These are phyloP conservation scores for Amylostereum areolatum DNA, from an alignment of 1,284 basidiomycete genomes.

Conservation along the genomic window DNA sequence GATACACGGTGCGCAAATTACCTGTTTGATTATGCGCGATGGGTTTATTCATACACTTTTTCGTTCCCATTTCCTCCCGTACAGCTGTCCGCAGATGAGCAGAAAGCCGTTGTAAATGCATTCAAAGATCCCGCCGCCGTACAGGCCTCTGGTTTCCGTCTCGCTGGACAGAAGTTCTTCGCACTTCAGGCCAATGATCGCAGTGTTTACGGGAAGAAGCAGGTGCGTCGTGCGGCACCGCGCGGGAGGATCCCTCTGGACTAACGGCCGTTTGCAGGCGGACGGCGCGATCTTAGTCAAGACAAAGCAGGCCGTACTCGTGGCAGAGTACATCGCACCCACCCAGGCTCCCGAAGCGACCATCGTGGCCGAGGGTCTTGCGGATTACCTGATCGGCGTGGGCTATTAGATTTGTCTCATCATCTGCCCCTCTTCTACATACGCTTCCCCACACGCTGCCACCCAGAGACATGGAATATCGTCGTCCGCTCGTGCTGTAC, in stretches of 20 bases:
- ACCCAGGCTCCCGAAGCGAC: slow-evolving; percentile 71
- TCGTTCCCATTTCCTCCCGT: background rate
- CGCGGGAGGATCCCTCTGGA: too few species aligned
- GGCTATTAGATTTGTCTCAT: slow-evolving; percentile 38
- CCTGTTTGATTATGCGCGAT: slow-evolving; percentile 1
- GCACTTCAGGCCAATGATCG: slow-evolving; percentile 53
- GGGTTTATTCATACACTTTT: background rate
- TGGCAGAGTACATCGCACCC: slow-evolving; percentile 74
- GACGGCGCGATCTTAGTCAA: slow-evolving; percentile 82
- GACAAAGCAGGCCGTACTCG: slow-evolving; percentile 85
- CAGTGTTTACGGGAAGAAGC: slow-evolving; percentile 79
- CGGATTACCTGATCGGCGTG: slow-evolving; percentile 73
- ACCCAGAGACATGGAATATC: too few species aligned
- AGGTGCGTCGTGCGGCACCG: slow-evolving; percentile 40
- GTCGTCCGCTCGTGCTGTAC: too few species aligned
- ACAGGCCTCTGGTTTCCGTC: slow-evolving; percentile 60
- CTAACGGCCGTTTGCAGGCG: slow-evolving; percentile 38
- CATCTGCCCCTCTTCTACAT: background rate
- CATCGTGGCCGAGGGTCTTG: slow-evolving; percentile 67
- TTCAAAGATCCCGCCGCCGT: slow-evolving; percentile 42
- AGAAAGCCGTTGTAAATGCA: slow-evolving; percentile 57
- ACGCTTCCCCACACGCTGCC: background rate
- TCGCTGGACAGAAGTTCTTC: slow-evolving; percentile 81
- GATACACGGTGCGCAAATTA: slow-evolving; percentile 62
- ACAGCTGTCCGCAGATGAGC: slow-evolving; percentile 74